These are phyloP conservation scores for Geranomyces michiganensis DNA, from an alignment of 192 early-diverging fungal genomes.

Conservation along the genomic window DNA sequence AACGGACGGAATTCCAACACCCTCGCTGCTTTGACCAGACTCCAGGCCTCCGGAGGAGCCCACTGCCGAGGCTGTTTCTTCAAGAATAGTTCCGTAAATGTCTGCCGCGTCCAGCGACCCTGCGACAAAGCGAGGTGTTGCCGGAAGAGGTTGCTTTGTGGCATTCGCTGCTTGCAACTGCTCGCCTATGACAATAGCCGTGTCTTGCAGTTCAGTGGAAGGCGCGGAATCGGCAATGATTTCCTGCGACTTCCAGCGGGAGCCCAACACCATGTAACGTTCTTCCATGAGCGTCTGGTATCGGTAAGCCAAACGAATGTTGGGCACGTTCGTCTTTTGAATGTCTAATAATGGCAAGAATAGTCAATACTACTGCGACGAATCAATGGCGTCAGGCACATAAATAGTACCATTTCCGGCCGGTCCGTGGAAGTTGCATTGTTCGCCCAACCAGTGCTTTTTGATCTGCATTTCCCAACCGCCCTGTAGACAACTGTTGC, in stretches of 20 bases:
- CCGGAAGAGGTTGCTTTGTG: not conserved
- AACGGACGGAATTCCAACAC: not conserved
- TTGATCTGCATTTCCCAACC: slow-evolving; percentile 90
- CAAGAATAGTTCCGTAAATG: not conserved
- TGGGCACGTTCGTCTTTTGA: slow-evolving; percentile 90
- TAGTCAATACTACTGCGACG: not conserved
- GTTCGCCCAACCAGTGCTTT: slow-evolving; percentile 85
- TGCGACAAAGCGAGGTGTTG: slow-evolving; percentile 10
- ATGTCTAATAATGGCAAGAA: slow-evolving; percentile 56
- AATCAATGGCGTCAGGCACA: not conserved
- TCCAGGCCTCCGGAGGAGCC: not conserved
- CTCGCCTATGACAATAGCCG: slow-evolving; percentile 8
- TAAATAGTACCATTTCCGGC: slow-evolving; percentile 62
- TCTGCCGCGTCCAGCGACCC: slow-evolving; percentile 9
- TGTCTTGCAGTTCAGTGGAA: slow-evolving; percentile 36
- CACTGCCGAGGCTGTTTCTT: not conserved
- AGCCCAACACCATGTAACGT: slow-evolving; percentile 57
- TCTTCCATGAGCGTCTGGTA: slow-evolving; percentile 88
- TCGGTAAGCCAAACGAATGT: slow-evolving; percentile 81
- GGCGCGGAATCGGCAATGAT: slow-evolving; percentile 25
- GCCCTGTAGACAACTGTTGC: slow-evolving; percentile 86
- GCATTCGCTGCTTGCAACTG: slow-evolving; percentile 10
- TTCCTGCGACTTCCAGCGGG: slow-evolving; percentile 25
- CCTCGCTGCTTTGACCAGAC: not conserved
- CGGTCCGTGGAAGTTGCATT: slow-evolving; percentile 74